Base-by-base conservation (phyloP, 306 rosid genomes). In the Glycine soja region DNA sequence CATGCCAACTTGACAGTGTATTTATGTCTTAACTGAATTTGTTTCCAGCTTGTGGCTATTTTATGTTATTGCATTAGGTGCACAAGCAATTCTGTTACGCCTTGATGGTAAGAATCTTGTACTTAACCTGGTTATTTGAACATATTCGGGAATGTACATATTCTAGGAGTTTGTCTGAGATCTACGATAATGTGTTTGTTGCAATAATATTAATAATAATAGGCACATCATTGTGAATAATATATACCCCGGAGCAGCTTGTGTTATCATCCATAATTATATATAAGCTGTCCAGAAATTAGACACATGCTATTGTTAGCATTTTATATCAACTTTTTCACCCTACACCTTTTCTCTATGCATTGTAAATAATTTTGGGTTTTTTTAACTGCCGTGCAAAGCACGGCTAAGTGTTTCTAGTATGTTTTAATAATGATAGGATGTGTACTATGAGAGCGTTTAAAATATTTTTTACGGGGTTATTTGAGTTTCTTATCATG, bases 81-180 rank as follows among this genome's bases (percentile, higher is more conserved):
- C 30, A 24, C 30, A 24, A 1, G 30, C 30, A 24, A 24, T 24
- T 24, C 30, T 24, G 30, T 24, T 24, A 24, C 30, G 30, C 30
- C 30, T 24, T 24, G 30, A 24, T 24, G 30, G 30, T 24, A 24
- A 1, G 30, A 24, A 24, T 24, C 30, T 24, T 24, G 30, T 1
- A 24, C 30, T 2, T 24, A 24, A 24, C 30, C 30, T 24, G 30
- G 30, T 24, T 24, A 24, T 24, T 24, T 24, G 30, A 24, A 24
- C 30, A 24, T 24, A 24, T 38, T 14, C 47, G 15, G 58, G 50
- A 80, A 62, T 72, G 79, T 80, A 80, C 73, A 80, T 72, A 72
- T 62, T 38, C 16, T 14, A 19, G 50, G 52, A 62, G 24, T 18
- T 63, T 80, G 74, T 24, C 38, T 19, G 3, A 18, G 68, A 72